Evolutionary conservation across 495 filamentous ascomycete species (phyloP).

Genomic region (Tirmania nivea): DNA sequence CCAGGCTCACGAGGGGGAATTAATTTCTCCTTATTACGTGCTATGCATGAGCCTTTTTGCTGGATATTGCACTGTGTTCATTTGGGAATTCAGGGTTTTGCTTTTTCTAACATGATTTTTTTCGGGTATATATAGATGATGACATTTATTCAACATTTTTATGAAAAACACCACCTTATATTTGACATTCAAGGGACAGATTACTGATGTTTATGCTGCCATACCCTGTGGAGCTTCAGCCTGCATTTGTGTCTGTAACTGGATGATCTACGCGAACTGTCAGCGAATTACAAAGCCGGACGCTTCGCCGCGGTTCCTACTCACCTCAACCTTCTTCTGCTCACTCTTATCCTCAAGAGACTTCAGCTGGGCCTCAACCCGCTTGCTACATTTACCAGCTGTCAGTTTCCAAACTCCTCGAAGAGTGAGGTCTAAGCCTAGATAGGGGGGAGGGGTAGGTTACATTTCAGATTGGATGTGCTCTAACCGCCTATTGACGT

Average conservation of each 20-base stretch:
- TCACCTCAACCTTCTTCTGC: slow-evolving; percentile 50
- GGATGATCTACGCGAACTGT: slow-evolving; percentile 9
- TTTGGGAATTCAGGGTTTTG: neutral
- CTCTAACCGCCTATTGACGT: slow-evolving; percentile 71
- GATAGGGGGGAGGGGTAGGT: slow-evolving; percentile 8
- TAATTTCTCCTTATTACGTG: too few relatives aligned
- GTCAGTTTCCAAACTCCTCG: neutral
- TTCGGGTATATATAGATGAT: neutral
- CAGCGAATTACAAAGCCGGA: neutral
- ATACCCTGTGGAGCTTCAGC: neutral
- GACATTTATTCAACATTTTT: too few relatives aligned
- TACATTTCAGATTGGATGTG: slow-evolving; percentile 93
- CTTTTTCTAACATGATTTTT: neutral
- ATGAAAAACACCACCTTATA: neutral
- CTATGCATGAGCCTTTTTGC: too few relatives aligned
- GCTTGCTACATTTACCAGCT: slow-evolving; percentile 31
- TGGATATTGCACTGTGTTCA: neutral
- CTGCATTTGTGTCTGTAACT: slow-evolving; percentile 9
- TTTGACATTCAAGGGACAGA: neutral
- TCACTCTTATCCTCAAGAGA: slow-evolving; percentile 64
- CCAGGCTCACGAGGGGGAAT: too few relatives aligned
- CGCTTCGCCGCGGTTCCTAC: neutral
- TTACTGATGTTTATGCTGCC: neutral
- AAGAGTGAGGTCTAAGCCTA: neutral
- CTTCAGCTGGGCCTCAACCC: slow-evolving; percentile 61